Conservation (phyloP, 2,329 filamentous ascomycete species). For the Aspergillus pseudoglaucus region DNA sequence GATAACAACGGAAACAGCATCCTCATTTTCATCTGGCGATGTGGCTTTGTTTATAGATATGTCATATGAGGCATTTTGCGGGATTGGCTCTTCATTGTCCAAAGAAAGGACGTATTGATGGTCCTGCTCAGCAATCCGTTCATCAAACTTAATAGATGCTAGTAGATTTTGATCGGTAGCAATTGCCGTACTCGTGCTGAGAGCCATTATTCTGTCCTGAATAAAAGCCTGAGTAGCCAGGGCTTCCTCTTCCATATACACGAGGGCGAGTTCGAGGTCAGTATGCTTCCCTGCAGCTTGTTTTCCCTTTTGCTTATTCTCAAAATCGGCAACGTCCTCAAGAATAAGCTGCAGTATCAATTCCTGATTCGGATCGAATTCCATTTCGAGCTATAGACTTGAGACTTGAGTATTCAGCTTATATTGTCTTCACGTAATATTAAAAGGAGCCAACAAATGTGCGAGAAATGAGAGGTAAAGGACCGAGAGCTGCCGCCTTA, state of each 20-base stretch:
- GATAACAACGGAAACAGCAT: background rate
- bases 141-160: background rate
- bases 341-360: background rate
- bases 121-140: slow-evolving; percentile 5
- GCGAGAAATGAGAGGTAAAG: too few relatives aligned
- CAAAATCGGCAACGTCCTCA: slow-evolving; percentile 11
- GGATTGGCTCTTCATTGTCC: background rate
- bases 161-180: slow-evolving; percentile 7
- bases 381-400: background rate
- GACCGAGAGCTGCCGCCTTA: too few relatives aligned
- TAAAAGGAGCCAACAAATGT: too few relatives aligned
- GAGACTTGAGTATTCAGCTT: too few relatives aligned
- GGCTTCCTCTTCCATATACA: slow-evolving; percentile 4
- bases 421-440: too few relatives aligned
- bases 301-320: slow-evolving; percentile 8
- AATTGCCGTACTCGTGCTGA: slow-evolving; percentile 6
- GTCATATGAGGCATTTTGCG: too few relatives aligned
- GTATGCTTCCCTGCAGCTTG: slow-evolving; percentile 1
- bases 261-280: slow-evolving; percentile 7
- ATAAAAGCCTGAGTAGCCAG: background rate
- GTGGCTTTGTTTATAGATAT: background rate
- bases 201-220: slow-evolving; percentile 3
- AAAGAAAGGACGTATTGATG: slow-evolving; percentile 1
- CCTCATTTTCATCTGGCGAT: background rate
- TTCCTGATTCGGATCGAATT: background rate